Evolutionary conservation across 805 yeast genomes (phyloP).

Genomic region (Metschnikowia lunata): DNA sequence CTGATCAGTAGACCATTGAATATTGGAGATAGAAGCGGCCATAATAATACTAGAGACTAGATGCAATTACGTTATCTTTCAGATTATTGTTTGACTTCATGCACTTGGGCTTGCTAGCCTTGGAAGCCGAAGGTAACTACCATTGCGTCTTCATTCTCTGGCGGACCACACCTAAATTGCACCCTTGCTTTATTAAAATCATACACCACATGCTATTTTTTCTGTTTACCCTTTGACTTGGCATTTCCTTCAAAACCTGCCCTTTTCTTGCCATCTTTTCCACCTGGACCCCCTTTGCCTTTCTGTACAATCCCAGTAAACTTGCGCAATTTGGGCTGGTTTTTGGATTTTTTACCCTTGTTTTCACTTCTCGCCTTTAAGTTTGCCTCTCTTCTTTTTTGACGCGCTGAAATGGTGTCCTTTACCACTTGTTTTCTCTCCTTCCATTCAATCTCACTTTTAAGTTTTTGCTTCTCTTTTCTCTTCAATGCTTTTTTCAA

Average conservation of each 20-base stretch:
- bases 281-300: slow-evolving; percentile 23
- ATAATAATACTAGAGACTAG: no score
- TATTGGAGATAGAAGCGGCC: no score
- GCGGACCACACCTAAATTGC: no score
- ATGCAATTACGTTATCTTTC: no score
- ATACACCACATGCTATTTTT: slow-evolving; percentile 17
- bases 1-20: no score
- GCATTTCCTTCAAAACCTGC: slow-evolving; percentile 92
- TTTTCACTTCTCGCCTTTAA: slow-evolving; percentile 79
- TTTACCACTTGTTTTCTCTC: slow-evolving; percentile 81
- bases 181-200: neutral
- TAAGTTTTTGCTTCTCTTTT: slow-evolving; percentile 77
- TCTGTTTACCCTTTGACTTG: slow-evolving; percentile 34
- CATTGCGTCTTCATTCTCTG: no score
- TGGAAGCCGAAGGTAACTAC: no score
- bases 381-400: slow-evolving; percentile 89
- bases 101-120: no score
- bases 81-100: no score
- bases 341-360: slow-evolving; percentile 74
- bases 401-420: slow-evolving; percentile 67
- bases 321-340: slow-evolving; percentile 65
- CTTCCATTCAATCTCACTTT: slow-evolving; percentile 87
- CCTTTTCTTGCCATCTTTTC: slow-evolving; percentile 38
- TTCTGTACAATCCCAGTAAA: slow-evolving; percentile 54
- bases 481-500: slow-evolving; percentile 81